These are phyloP conservation scores for Chaetomium sp. DNA, from an alignment of 2,329 filamentous ascomycete species.

Conservation along the genomic window DNA sequence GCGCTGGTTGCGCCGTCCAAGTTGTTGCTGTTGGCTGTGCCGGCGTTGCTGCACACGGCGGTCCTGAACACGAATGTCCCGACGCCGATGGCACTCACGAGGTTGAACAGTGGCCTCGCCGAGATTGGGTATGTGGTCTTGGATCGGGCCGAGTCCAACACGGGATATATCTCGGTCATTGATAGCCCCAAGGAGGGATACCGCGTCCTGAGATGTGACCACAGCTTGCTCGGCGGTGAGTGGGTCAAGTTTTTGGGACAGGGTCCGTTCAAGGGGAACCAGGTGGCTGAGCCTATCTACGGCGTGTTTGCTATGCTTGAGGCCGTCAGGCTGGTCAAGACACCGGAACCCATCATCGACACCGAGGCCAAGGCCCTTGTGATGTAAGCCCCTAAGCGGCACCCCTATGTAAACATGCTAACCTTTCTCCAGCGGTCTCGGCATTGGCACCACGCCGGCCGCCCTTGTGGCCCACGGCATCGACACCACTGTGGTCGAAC, in stretches of 20 bases:
- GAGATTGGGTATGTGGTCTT: slow-evolving; percentile 72
- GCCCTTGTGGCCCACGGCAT: slow-evolving; percentile 86
- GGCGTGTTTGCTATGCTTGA: slow-evolving; percentile 96
- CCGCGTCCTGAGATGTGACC: slow-evolving; percentile 86
- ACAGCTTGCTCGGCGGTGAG: slow-evolving; percentile 89
- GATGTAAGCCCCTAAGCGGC: slow-evolving; percentile 60
- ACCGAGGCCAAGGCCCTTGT: slow-evolving; percentile 77
- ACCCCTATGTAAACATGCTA: slow-evolving; percentile 19
- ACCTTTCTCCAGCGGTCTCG: slow-evolving; percentile 66
- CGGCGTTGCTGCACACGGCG: slow-evolving; percentile 71
- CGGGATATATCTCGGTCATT: slow-evolving; percentile 89
- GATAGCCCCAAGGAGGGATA: slow-evolving; percentile 73
- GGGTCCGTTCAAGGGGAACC: slow-evolving; percentile 58
- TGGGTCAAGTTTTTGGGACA: slow-evolving; percentile 62
- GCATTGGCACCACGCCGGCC: slow-evolving; percentile 87
- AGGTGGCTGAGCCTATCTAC: slow-evolving; percentile 83
- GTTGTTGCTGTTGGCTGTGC: slow-evolving; percentile 66
- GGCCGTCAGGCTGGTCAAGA: slow-evolving; percentile 78
- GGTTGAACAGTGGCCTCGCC: slow-evolving; percentile 67
- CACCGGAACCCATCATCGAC: slow-evolving; percentile 56
- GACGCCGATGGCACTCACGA: slow-evolving; percentile 58
- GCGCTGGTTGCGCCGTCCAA: slow-evolving; percentile 69
- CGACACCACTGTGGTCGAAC: slow-evolving; percentile 90
- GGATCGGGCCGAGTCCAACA: slow-evolving; percentile 81
- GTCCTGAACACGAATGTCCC: slow-evolving; percentile 74